These are phyloP conservation scores for Hyaloscypha bicolor DNA, from an alignment of 495 filamentous ascomycete species.

Conservation along the genomic window DNA sequence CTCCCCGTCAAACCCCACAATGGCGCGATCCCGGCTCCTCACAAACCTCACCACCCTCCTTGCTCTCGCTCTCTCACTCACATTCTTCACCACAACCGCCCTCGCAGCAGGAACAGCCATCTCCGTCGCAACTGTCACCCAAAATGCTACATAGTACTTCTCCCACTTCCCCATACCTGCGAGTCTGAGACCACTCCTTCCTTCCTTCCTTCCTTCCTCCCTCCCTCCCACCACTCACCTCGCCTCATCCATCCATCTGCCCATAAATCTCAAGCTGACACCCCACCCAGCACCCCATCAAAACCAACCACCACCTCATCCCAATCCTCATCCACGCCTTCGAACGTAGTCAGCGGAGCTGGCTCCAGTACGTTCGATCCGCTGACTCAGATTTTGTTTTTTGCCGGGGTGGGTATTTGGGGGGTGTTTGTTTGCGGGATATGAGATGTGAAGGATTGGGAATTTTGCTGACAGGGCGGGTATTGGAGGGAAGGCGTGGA, in stretches of 20 bases:
- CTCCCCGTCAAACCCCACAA: background rate
- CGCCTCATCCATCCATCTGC: too few species aligned
- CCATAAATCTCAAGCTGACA: too few species aligned
- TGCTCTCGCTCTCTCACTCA: background rate
- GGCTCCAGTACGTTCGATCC: background rate
- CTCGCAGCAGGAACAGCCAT: background rate
- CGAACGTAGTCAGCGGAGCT: background rate
- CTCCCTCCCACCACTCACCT: too few species aligned
- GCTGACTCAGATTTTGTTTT: background rate
- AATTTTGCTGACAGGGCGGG: too few species aligned
- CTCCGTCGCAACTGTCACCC: background rate
- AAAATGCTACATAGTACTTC: constrained; percentile 13
- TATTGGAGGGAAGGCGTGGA: too few species aligned
- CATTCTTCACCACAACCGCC: background rate
- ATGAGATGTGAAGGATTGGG: background rate
- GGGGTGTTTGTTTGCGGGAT: background rate
- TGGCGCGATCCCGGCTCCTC: background rate
- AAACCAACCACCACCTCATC: background rate
- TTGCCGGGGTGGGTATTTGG: background rate
- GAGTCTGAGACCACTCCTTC: too few species aligned
- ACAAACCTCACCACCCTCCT: background rate
- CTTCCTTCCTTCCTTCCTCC: too few species aligned
- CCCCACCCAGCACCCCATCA: background rate
- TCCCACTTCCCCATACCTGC: background rate
- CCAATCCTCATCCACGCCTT: background rate